A percentile compares a stretch with the other conserved stretches of the same genome.
These are phyloP conservation scores for Blastosporella zonata DNA, from an alignment of 1,284 basidiomycete species.

Conservation along the genomic window DNA sequence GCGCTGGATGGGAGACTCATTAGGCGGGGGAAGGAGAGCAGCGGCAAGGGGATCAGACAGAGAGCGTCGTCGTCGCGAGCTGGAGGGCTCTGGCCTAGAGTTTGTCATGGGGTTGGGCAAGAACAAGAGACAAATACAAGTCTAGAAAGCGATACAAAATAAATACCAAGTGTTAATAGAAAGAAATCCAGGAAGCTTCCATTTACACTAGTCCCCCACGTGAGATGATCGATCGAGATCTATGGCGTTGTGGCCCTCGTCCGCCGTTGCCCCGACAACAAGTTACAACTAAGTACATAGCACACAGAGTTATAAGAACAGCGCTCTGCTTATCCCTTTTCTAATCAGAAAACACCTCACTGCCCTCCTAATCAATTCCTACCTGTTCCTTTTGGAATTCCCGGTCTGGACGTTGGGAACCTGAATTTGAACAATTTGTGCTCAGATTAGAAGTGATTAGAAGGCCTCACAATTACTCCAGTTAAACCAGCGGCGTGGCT, in stretches of 20 bases:
- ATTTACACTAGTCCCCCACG: conserved; percentile 31
- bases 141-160: conserved; percentile 25
- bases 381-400: conserved; percentile 19
- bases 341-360: too few relatives aligned
- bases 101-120: conserved; percentile 32
- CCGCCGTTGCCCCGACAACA: conserved; percentile 9
- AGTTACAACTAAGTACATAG: conserved; percentile 3
- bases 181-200: conserved; percentile 30
- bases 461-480: conserved; percentile 11
- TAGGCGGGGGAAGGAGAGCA: conserved; percentile 61
- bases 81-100: conserved; percentile 26
- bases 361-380: conserved; percentile 10
- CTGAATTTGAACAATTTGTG: conserved; percentile 15
- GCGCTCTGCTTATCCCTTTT: background rate
- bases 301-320: background rate
- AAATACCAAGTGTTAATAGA: conserved; percentile 25
- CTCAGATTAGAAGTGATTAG: conserved; percentile 16
- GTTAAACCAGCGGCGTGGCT: conserved; percentile 16
- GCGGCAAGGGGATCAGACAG: conserved; percentile 68
- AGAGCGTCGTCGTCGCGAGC: conserved; percentile 38
- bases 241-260: conserved; percentile 1
- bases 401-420: conserved; percentile 12
- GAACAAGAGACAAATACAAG: conserved; percentile 15
- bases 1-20: conserved; percentile 66
- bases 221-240: conserved; percentile 23